Percentiles rank a stretch among this genome's conserved stretches.
phyloP scores from a whole-genome alignment of 2,329 filamentous ascomycete species.

The Stenocarpella maydis region DNA sequence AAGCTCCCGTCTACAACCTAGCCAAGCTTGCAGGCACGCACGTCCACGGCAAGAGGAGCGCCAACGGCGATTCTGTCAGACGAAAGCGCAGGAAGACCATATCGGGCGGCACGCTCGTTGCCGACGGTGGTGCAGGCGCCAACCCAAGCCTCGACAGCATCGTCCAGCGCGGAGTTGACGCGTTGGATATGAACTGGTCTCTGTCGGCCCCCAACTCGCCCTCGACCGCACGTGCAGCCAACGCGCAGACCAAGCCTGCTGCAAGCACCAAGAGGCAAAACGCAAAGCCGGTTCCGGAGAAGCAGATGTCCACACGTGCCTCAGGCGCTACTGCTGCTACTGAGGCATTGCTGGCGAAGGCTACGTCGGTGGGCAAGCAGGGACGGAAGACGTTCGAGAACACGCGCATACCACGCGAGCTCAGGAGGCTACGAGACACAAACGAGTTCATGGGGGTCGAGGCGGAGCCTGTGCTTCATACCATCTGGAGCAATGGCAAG shows the following conservation, averaged over 20 bases:
- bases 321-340: conserved; percentile 49
- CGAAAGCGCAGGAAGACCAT: conserved; percentile 56
- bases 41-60: conserved; percentile 64
- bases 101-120: conserved; percentile 50
- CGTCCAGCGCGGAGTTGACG: conserved; percentile 53
- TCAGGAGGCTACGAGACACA: conserved; percentile 67
- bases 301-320: conserved; percentile 55
- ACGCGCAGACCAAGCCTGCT: conserved; percentile 45
- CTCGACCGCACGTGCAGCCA: conserved; percentile 44
- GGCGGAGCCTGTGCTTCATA: conserved; percentile 63
- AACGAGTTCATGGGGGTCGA: conserved; percentile 69
- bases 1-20: conserved; percentile 72
- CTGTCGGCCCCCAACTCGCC: conserved; percentile 48
- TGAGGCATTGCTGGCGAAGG: conserved; percentile 56
- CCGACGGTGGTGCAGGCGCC: conserved; percentile 37
- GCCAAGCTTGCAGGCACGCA: conserved; percentile 69
- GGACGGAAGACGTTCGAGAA: conserved; percentile 63
- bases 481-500: conserved; percentile 72
- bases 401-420: conserved; percentile 62
- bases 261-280: conserved; percentile 15
- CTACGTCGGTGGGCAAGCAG: conserved; percentile 67
- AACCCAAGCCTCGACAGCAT: conserved; percentile 40
- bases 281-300: conserved; percentile 39
- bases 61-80: conserved; percentile 58
- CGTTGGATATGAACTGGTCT: conserved; percentile 55